Evolutionary conservation across 140 eudicot genomes (phyloP).

Genomic region (Cichorium intybus): DNA sequence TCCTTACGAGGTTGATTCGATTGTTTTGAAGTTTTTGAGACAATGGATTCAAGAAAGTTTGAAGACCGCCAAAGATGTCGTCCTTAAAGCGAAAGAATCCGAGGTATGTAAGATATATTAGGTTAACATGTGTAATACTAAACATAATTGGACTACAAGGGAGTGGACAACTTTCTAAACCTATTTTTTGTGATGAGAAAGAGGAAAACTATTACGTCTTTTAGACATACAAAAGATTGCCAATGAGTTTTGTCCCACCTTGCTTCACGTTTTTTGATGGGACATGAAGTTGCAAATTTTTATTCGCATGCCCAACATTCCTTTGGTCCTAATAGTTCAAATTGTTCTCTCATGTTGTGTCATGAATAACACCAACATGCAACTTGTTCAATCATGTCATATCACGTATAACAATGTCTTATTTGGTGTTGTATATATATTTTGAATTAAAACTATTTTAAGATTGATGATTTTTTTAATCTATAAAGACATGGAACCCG

Average conservation of each 20-base stretch:
- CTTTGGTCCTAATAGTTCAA: too few relatives aligned
- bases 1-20: slow-evolving; percentile 67
- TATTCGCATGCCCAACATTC: too few relatives aligned
- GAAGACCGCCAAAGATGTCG: slow-evolving; percentile 44
- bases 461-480: slow-evolving; percentile 10
- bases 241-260: neutral
- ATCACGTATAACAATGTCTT: neutral
- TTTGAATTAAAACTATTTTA: neutral
- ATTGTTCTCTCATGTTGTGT: neutral
- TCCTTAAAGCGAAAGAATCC: slow-evolving; percentile 59
- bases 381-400: neutral
- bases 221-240: neutral
- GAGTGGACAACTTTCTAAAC: neutral
- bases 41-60: slow-evolving; percentile 72
- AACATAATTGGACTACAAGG: neutral
- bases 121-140: neutral
- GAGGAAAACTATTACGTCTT: neutral
- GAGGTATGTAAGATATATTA: slow-evolving; percentile 40
- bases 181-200: neutral
- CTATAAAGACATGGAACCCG: slow-evolving; percentile 86
- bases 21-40: slow-evolving; percentile 45
- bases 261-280: neutral
- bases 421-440: neutral
- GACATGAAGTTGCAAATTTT: neutral
- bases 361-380: neutral